Evolutionary conservation across 1,284 basidiomycete genomes (phyloP), one percentile per base, ranked within the genome.

Genomic region (Trichosporon asahii): DNA sequence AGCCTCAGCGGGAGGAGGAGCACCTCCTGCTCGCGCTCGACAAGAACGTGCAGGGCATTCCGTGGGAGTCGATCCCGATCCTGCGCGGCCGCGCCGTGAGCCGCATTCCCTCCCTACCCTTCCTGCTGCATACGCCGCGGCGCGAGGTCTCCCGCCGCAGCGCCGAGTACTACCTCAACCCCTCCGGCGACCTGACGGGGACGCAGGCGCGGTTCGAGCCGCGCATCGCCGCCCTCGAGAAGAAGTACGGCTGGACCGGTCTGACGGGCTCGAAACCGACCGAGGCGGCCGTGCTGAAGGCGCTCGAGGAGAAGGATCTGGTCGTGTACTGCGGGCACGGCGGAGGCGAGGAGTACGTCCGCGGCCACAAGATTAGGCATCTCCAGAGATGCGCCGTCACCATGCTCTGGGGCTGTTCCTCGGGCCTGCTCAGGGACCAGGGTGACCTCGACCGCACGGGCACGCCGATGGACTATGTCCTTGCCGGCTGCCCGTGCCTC

Each of bases 371-470:
- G 76, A 88, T 98, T 67, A 88, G 93, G 21, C 88, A 91, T 72
- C 86, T 99, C 25, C 86, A 88, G 3, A 86, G 87, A 21, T 99
- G 96, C 79, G 95, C 96, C 1, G 91, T 91, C 11, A 91, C 93
- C 0, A 97, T 99, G 94, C 88, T 99, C 8, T 99, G 95, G 96
- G 96, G 97, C 0, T 99, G 96, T 85, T 99, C 96, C 0, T 97
- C 94, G 0, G 97, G 95, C 18, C 85, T 88, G 3, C 84, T 99
- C 72, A 88, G 88, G 68, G 92, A 95, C 67, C 92, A 94, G 88
- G 96, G 96, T 12, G 93, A 96, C 71, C 95, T 95, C 76, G 96
- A 99, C 77, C 87, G 92, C 15, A 88, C 89, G 15, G 96, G 96
- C 9, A 98, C 94, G 21, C 94, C 97, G 0, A 90, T 92, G 80